Evolutionary conservation across 345 rosid genomes (phyloP).

Genomic region (Lagerstroemia speciosa): DNA sequence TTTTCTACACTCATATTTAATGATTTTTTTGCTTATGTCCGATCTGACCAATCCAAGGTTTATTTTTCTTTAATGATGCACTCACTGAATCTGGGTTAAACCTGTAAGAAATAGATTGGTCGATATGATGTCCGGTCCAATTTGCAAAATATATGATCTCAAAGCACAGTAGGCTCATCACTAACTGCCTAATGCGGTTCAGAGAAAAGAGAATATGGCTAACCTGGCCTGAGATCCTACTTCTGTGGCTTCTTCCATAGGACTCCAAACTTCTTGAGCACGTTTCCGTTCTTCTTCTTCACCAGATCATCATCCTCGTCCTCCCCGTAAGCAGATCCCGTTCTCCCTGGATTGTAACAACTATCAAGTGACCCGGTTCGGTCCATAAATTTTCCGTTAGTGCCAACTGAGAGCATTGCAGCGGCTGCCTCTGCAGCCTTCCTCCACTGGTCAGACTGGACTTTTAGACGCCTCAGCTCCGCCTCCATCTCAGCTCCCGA

Average conservation of each 20-base stretch:
- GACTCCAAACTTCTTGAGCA: conserved; percentile 91
- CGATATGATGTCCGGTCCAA: no score
- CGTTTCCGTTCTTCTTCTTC: conserved; percentile 85
- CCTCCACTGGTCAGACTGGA: conserved; percentile 97
- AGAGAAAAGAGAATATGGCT: neutral
- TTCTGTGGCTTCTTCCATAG: conserved; percentile 95
- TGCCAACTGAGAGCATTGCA: conserved; percentile 74
- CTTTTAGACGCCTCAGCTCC: conserved; percentile 80
- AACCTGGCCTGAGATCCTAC: conserved; percentile 11
- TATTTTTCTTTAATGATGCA: no score
- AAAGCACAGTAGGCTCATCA: no score
- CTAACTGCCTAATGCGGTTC: neutral
- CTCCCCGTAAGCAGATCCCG: conserved; percentile 43
- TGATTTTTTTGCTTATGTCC: no score
- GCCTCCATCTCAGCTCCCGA: conserved; percentile 65
- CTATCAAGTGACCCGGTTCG: conserved; percentile 53
- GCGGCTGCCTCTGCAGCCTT: conserved; percentile 99
- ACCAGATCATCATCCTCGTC: conserved; percentile 67
- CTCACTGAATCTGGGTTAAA: no score
- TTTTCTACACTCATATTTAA: no score
- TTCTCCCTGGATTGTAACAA: conserved; percentile 35
- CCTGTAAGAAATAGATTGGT: no score
- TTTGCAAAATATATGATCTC: no score
- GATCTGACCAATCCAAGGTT: no score
- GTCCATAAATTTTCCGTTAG: conserved; percentile 59